phyloP scores from a whole-genome alignment of 1,284 basidiomycete species.

The Athelia psychrophila region DNA sequence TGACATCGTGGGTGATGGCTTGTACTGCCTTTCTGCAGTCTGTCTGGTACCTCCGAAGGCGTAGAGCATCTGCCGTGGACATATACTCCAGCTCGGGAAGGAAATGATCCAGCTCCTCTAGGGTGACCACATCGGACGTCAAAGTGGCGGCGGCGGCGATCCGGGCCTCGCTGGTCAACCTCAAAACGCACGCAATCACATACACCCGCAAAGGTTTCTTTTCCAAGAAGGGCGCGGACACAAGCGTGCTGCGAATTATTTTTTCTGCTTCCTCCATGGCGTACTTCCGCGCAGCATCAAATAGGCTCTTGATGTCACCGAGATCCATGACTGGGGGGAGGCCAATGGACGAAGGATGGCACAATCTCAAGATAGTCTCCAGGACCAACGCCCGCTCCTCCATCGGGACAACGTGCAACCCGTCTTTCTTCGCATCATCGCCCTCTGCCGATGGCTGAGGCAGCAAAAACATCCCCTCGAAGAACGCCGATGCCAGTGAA shows the following conservation, averaged over 20 bases:
- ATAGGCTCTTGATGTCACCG: not conserved
- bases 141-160: slow-evolving; percentile 16
- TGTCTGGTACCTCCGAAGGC: slow-evolving; percentile 20
- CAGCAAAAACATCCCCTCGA: slow-evolving; percentile 35
- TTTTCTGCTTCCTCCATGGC: not conserved
- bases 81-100: slow-evolving; percentile 18
- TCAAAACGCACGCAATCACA: slow-evolving; percentile 28
- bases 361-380: not conserved
- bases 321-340: slow-evolving; percentile 4
- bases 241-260: not conserved
- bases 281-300: not conserved
- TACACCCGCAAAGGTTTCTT: slow-evolving; percentile 30
- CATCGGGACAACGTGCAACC: slow-evolving; percentile 27
- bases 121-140: slow-evolving; percentile 8
- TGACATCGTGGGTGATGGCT: not conserved
- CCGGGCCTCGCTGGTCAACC: slow-evolving; percentile 21
- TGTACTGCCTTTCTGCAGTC: slow-evolving; percentile 14
- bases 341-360: not conserved
- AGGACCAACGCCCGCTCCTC: slow-evolving; percentile 24
- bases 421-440: slow-evolving; percentile 11
- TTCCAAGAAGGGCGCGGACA: slow-evolving; percentile 15
- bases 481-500: slow-evolving; percentile 31
- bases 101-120: slow-evolving; percentile 10
- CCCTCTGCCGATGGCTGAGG: slow-evolving; percentile 6
- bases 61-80: slow-evolving; percentile 13